These are phyloP conservation scores for Chaetomium cochliodes DNA, from an alignment of 495 filamentous ascomycete species.

Conservation along the genomic window DNA sequence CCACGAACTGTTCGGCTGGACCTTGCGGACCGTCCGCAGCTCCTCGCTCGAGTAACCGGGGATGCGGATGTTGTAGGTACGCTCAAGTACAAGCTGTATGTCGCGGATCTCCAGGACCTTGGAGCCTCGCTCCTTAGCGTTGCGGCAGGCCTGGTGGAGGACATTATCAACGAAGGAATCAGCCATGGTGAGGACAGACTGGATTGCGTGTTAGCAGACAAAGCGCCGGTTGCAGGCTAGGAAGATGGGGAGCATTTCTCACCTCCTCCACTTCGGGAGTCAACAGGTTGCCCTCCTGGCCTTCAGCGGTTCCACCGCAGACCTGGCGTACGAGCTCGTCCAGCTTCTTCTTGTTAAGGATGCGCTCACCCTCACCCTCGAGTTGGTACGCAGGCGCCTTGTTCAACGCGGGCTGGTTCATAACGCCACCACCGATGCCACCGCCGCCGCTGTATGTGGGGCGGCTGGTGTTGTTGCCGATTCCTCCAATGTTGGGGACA, in stretches of 20 bases:
- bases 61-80: slow-evolving; percentile 96
- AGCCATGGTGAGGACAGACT: slow-evolving; percentile 85
- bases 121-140: slow-evolving; percentile 88
- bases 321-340: slow-evolving; percentile 94
- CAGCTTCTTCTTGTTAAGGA: slow-evolving; percentile 93
- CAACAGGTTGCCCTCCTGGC: slow-evolving; percentile 64
- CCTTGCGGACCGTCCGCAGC: slow-evolving; percentile 87
- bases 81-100: slow-evolving; percentile 90
- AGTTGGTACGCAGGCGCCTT: slow-evolving; percentile 79
- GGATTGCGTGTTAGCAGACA: slow-evolving; percentile 10
- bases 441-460: slow-evolving; percentile 77
- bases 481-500: slow-evolving; percentile 58
- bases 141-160: slow-evolving; percentile 77
- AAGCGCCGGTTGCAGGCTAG: neutral
- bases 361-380: slow-evolving; percentile 83
- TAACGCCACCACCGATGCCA: slow-evolving; percentile 67
- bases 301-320: slow-evolving; percentile 71
- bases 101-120: slow-evolving; percentile 88
- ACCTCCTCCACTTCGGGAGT: slow-evolving; percentile 96
- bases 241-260: slow-evolving; percentile 36
- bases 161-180: slow-evolving; percentile 95
- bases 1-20: slow-evolving; percentile 81
- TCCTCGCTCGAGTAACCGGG: slow-evolving; percentile 94
- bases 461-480: slow-evolving; percentile 51
- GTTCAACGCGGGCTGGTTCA: slow-evolving; percentile 80